phyloP scores from a whole-genome alignment of 192 early-diverging fungal genomes.

The Entomortierella beljakovae region DNA sequence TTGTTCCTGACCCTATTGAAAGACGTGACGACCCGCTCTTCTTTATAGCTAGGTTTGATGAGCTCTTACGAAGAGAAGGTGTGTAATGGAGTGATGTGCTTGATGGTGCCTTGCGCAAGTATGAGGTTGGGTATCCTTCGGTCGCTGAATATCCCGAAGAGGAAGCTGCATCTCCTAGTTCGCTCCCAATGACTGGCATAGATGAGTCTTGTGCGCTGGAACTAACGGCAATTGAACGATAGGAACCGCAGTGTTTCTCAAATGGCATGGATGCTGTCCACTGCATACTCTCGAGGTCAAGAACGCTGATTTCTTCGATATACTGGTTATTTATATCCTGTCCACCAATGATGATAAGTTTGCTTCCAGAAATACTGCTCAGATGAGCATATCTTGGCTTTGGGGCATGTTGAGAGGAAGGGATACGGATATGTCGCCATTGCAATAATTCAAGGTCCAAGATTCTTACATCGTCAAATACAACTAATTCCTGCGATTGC shows the following conservation, averaged over 20 bases:
- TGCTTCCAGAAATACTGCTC: constrained; percentile 65
- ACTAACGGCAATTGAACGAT: constrained; percentile 76
- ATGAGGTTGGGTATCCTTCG: constrained; percentile 37
- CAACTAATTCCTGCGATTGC: constrained; percentile 56
- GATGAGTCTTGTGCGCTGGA: constrained; percentile 49
- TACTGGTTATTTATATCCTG: constrained; percentile 81
- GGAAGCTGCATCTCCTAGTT: constrained; percentile 11
- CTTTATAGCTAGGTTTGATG: constrained; percentile 34
- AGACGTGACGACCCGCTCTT: constrained; percentile 27
- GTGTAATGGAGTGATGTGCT: constrained; percentile 46
- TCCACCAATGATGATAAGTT: constrained; percentile 75
- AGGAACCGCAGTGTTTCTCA: constrained; percentile 75
- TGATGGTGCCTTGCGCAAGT: constrained; percentile 41
- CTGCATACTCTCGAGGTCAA: constrained; percentile 66
- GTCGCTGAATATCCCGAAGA: constrained; percentile 6
- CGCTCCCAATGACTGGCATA: constrained; percentile 45
- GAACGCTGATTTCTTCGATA: constrained; percentile 76
- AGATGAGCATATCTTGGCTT: constrained; percentile 80
- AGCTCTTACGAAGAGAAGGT: constrained; percentile 38
- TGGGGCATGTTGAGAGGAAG: constrained; percentile 59
- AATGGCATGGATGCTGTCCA: constrained; percentile 72
- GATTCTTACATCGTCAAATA: constrained; percentile 75
- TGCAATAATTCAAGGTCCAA: constrained; percentile 65
- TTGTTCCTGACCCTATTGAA: constrained; percentile 20
- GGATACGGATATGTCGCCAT: constrained; percentile 62